phyloP scores from a whole-genome alignment of 2,329 filamentous ascomycete species.

The Verticillium nonalfalfae region DNA sequence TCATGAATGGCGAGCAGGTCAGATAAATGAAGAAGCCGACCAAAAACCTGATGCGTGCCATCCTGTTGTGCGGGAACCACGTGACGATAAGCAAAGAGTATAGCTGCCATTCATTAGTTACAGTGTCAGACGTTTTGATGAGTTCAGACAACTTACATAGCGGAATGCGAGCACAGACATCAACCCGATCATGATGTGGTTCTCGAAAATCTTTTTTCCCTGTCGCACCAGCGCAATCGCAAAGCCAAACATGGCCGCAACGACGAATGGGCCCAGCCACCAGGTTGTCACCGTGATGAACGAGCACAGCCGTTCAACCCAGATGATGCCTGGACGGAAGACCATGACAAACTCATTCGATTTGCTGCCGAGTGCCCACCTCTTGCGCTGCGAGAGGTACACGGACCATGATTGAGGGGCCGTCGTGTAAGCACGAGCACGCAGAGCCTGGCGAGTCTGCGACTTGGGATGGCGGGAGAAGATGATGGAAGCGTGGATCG shows the following conservation, averaged over 20 bases:
- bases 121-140: not conserved
- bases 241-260: slow-evolving; percentile 29
- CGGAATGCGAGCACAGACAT: slow-evolving; percentile 28
- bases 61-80: slow-evolving; percentile 30
- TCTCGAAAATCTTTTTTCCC: slow-evolving; percentile 23
- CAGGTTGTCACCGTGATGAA: slow-evolving; percentile 39
- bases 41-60: slow-evolving; percentile 29
- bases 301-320: slow-evolving; percentile 36
- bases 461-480: slow-evolving; percentile 36
- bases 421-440: slow-evolving; percentile 38
- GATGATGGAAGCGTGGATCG: slow-evolving; percentile 41
- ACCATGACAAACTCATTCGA: slow-evolving; percentile 43
- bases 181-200: slow-evolving; percentile 28
- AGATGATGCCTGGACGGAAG: slow-evolving; percentile 31
- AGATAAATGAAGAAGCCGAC: slow-evolving; percentile 28
- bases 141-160: slow-evolving; percentile 25
- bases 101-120: slow-evolving; percentile 16
- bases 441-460: slow-evolving; percentile 37
- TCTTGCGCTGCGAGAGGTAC: slow-evolving; percentile 40
- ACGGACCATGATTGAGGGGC: slow-evolving; percentile 37
- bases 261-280: slow-evolving; percentile 37
- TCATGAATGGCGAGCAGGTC: slow-evolving; percentile 31
- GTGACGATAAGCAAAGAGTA: slow-evolving; percentile 34
- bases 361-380: slow-evolving; percentile 41
- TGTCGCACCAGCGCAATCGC: slow-evolving; percentile 25